Conservation (phyloP, 805 yeast genomes). For the Candida nanaspora region DNA sequence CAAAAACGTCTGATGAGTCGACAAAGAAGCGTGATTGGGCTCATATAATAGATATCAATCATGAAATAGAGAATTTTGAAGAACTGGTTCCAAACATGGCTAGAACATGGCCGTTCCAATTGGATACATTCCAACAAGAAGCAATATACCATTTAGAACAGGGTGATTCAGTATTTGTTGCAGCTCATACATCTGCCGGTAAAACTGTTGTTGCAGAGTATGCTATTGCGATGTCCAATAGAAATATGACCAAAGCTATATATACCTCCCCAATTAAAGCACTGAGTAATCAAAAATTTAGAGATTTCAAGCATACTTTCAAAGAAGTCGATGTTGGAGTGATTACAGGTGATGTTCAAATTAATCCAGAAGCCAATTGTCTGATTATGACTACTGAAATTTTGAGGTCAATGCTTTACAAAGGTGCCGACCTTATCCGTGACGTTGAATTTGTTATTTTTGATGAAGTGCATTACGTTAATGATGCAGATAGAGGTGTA, state of each 20-base stretch:
- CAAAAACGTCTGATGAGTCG: constrained; percentile 3
- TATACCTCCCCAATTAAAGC: constrained; percentile 96
- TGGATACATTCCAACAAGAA: constrained; percentile 93
- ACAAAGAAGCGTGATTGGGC: constrained; percentile 66
- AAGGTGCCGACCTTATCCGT: constrained; percentile 94
- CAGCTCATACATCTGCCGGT: constrained; percentile 99
- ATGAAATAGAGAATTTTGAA: constrained; percentile 72
- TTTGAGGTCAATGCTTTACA: constrained; percentile 86
- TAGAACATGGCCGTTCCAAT: constrained; percentile 86
- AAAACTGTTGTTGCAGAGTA: constrained; percentile 97
- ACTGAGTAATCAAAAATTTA: constrained; percentile 78
- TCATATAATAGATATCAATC: constrained; percentile 84
- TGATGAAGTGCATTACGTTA: constrained; percentile 97
- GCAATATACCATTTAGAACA: constrained; percentile 95
- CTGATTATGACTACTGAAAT: constrained; percentile 97
- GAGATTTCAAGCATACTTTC: constrained; percentile 79
- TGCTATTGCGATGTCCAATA: constrained; percentile 92
- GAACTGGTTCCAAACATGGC: constrained; percentile 94
- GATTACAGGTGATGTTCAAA: constrained; percentile 96
- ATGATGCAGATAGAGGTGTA: constrained; percentile 95
- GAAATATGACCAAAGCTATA: constrained; percentile 95
- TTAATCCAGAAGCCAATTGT: constrained; percentile 93
- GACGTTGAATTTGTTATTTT: constrained; percentile 97
- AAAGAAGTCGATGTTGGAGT: constrained; percentile 85
- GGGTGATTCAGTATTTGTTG: constrained; percentile 97